These are phyloP conservation scores for Neoarthrinium moseri DNA, from an alignment of 2,329 filamentous ascomycete genomes.

Conservation along the genomic window DNA sequence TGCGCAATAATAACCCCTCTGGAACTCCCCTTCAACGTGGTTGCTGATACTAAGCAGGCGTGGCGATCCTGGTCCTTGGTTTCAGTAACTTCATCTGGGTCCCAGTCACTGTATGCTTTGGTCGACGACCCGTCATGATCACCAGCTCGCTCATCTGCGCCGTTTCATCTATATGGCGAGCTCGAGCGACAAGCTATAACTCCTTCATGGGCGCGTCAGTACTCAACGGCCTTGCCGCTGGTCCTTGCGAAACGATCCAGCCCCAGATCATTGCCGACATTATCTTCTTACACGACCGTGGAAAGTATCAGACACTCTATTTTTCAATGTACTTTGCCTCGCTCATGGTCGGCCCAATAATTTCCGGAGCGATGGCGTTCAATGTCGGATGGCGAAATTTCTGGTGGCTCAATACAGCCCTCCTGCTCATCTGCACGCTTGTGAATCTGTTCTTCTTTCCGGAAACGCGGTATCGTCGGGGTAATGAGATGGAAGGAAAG, in stretches of 20 bases:
- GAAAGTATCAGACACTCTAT: slow-evolving; percentile 52
- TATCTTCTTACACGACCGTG: slow-evolving; percentile 64
- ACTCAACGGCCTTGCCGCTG: slow-evolving; percentile 61
- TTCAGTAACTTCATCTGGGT: slow-evolving; percentile 55
- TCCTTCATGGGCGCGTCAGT: slow-evolving; percentile 58
- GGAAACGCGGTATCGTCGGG: slow-evolving; percentile 59
- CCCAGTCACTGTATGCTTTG: slow-evolving; percentile 44
- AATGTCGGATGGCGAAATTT: slow-evolving; percentile 60
- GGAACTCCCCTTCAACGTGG: background rate
- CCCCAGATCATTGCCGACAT: slow-evolving; percentile 64
- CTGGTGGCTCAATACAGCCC: slow-evolving; percentile 63
- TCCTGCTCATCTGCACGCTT: slow-evolving; percentile 48
- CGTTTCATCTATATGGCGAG: slow-evolving; percentile 48
- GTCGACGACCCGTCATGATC: slow-evolving; percentile 46
- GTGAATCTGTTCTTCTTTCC: slow-evolving; percentile 60
- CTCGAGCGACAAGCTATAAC: slow-evolving; percentile 53
- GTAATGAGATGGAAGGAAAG: slow-evolving; percentile 26
- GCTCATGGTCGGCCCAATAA: slow-evolving; percentile 45
- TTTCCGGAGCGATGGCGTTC: slow-evolving; percentile 56
- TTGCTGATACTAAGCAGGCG: slow-evolving; percentile 23
- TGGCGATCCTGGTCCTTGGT: slow-evolving; percentile 45
- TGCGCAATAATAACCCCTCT: background rate
- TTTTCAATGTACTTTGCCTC: slow-evolving; percentile 63
- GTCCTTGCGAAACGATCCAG: slow-evolving; percentile 61
- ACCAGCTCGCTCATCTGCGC: slow-evolving; percentile 41